Evolutionary conservation across 345 rosid genomes (phyloP).

Genomic region (Lagerstroemia speciosa): DNA sequence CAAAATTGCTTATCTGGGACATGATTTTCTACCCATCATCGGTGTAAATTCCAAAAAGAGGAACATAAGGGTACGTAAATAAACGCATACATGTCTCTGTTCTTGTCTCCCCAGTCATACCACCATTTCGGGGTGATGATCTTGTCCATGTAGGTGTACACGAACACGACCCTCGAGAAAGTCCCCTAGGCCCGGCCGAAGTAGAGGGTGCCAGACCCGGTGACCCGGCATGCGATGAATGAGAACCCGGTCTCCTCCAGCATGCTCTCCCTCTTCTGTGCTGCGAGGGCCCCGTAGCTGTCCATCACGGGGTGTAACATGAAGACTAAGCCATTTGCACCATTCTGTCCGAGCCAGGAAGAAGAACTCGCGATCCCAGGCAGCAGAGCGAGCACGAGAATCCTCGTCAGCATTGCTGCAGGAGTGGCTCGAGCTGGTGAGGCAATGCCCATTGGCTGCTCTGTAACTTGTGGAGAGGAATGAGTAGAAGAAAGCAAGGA

Average conservation of each 20-base stretch:
- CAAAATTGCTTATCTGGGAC: background rate
- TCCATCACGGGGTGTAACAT: conserved; percentile 31
- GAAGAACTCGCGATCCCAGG: too few species aligned
- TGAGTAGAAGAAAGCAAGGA: too few species aligned
- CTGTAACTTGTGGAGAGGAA: too few species aligned
- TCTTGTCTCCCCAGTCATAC: conserved; percentile 45
- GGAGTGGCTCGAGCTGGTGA: too few species aligned
- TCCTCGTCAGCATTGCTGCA: too few species aligned
- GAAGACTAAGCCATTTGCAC: too few species aligned
- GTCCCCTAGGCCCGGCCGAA: conserved; percentile 83
- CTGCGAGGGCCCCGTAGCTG: conserved; percentile 51
- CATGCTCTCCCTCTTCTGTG: conserved; percentile 51
- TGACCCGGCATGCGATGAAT: conserved; percentile 61
- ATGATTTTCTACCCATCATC: background rate
- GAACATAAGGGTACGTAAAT: background rate
- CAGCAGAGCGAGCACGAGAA: too few species aligned
- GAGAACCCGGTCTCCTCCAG: conserved; percentile 58
- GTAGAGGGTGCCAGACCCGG: conserved; percentile 37
- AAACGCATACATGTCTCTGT: conserved; percentile 26
- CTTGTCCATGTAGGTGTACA: conserved; percentile 39
- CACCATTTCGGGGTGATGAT: conserved; percentile 49
- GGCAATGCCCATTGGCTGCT: too few species aligned
- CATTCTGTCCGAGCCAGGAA: too few species aligned
- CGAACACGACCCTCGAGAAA: conserved; percentile 60
- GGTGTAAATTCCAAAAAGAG: background rate